A percentile compares a stretch with the other conserved stretches of the same genome.
These are phyloP conservation scores for Geranium rotundifolium DNA, from an alignment of 345 rosid species.

Conservation along the genomic window DNA sequence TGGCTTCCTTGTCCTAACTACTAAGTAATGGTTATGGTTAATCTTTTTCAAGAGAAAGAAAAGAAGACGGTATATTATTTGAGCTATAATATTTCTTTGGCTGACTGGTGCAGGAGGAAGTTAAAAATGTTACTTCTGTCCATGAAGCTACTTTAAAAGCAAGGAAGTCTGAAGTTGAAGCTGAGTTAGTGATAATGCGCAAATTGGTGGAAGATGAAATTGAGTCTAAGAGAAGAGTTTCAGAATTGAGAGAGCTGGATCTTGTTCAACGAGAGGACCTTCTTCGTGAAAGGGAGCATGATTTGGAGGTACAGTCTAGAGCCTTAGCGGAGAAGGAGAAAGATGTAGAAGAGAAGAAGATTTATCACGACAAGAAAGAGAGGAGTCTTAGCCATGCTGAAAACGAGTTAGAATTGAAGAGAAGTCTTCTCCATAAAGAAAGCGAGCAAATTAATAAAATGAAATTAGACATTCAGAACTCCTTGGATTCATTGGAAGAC, in stretches of 20 bases:
- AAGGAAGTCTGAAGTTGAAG: constrained; percentile 62
- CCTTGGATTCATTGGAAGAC: constrained; percentile 56
- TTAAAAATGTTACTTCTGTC: constrained; percentile 44
- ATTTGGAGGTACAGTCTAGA: constrained; percentile 51
- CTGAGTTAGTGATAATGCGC: constrained; percentile 53
- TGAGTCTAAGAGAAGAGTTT: constrained; percentile 76
- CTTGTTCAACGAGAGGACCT: constrained; percentile 55
- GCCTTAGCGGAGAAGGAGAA: constrained; percentile 57
- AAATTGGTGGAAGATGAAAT: constrained; percentile 74
- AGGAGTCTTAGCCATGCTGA: constrained; percentile 32
- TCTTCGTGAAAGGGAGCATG: constrained; percentile 66
- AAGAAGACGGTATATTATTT: no score
- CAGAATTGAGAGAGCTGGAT: constrained; percentile 87
- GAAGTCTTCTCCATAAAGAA: constrained; percentile 39
- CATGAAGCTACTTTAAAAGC: constrained; percentile 51
- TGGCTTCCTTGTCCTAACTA: neutral
- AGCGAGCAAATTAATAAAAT: constrained; percentile 42
- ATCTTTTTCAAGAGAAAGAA: neutral
- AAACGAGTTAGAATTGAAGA: constrained; percentile 37
- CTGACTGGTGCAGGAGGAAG: constrained; percentile 34
- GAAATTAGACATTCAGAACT: constrained; percentile 55
- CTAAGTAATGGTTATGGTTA: no score
- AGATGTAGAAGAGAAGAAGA: constrained; percentile 44
- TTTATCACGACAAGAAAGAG: constrained; percentile 51
- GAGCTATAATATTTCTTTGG: neutral